A percentile compares a stretch with the other conserved stretches of the same genome.
These are phyloP conservation scores for Plantago coronopus DNA, from an alignment of 305 asterid species.

Conservation along the genomic window DNA sequence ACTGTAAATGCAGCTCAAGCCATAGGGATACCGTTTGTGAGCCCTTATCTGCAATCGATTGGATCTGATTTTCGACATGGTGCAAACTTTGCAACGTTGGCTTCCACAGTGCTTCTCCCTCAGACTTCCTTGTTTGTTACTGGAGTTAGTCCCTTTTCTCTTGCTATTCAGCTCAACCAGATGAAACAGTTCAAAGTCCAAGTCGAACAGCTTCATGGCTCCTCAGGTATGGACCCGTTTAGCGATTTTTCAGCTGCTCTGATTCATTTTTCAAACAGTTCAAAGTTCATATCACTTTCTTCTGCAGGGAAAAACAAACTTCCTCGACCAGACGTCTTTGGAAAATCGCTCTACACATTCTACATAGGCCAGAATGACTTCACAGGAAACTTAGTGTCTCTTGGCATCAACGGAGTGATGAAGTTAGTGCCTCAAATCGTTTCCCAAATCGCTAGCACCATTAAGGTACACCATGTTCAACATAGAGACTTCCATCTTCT, in stretches of 20 bases:
- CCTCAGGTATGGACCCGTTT: conserved; percentile 34
- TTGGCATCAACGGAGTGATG: conserved; percentile 55
- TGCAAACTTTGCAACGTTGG: conserved; percentile 35
- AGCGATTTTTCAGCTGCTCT: not conserved
- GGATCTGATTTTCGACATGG: conserved; percentile 43
- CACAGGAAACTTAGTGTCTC: conserved; percentile 43
- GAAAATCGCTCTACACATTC: conserved; percentile 69
- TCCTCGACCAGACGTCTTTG: conserved; percentile 50
- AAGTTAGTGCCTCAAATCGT: conserved; percentile 57
- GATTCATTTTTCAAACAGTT: too few species aligned
- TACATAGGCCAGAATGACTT: conserved; percentile 91
- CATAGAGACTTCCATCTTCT: not conserved
- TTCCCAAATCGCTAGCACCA: conserved; percentile 51
- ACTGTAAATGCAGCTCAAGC: conserved; percentile 57
- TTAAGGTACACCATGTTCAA: conserved; percentile 42
- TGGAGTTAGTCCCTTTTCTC: conserved; percentile 79
- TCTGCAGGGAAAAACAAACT: conserved; percentile 20
- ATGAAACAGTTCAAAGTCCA: conserved; percentile 52
- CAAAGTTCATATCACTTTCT: too few species aligned
- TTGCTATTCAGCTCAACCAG: conserved; percentile 72
- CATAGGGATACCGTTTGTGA: conserved; percentile 58
- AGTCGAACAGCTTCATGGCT: conserved; percentile 39
- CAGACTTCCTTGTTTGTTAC: conserved; percentile 66
- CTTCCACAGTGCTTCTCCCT: conserved; percentile 58
- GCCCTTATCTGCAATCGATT: conserved; percentile 48